Percentiles rank a stretch among this genome's conserved stretches.
phyloP scores from a whole-genome alignment of 345 rosid species.

The Excoecaria agallocha region DNA sequence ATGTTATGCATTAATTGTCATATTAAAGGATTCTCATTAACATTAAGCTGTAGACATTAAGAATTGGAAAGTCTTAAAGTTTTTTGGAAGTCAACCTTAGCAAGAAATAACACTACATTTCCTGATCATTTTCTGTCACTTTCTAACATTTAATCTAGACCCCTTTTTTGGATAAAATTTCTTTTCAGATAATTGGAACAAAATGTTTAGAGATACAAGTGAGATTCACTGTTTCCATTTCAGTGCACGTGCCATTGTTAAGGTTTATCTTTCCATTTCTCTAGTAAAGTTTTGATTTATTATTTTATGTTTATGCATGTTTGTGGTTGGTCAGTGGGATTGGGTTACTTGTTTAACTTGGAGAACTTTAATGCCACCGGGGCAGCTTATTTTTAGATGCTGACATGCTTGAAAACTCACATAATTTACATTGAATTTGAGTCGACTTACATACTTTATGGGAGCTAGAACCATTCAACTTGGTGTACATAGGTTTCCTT shows the following conservation, averaged over 20 bases:
- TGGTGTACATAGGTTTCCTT: not conserved
- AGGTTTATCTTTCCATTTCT: not conserved
- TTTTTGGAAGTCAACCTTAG: not conserved
- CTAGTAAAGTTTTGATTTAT: not conserved
- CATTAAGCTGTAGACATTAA: not conserved
- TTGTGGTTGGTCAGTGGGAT: not conserved
- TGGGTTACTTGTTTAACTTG: not conserved
- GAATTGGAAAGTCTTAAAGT: not conserved
- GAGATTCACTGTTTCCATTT: not conserved
- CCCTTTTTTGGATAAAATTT: constrained; percentile 1
- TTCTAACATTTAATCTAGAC: not conserved
- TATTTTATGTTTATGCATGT: not conserved
- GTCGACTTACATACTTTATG: not conserved
- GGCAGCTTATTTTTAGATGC: not conserved
- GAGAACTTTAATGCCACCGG: not conserved
- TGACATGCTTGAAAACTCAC: not conserved
- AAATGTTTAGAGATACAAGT: not conserved
- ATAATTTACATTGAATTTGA: not conserved
- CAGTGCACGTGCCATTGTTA: not conserved
- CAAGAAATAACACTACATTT: not conserved
- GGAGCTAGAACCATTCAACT: not conserved
- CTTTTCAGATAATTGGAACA: constrained; percentile 10
- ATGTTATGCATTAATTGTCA: not conserved
- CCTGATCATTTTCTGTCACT: not conserved
- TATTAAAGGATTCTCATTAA: not conserved